phyloP scores from a whole-genome alignment of 495 filamentous ascomycete genomes.

The Coniosporium apollinis region DNA sequence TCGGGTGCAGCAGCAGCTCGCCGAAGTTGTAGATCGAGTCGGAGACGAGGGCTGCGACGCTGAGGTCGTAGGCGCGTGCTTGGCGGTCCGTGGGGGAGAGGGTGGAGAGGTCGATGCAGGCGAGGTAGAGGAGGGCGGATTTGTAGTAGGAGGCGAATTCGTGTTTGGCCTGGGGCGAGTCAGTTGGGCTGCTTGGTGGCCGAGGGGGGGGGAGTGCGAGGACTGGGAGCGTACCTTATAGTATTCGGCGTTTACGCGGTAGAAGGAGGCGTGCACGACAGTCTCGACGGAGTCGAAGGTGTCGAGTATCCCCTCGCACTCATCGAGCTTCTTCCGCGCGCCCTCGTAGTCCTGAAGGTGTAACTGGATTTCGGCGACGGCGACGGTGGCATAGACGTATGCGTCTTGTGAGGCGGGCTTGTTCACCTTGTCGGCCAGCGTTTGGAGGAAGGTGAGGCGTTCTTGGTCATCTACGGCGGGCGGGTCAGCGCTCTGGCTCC shows the following conservation, averaged over 20 bases:
- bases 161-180: conserved; percentile 58
- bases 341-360: conserved; percentile 56
- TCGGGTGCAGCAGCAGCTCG: conserved; percentile 92
- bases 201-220: background rate
- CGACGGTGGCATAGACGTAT: conserved; percentile 81
- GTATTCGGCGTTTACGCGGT: conserved; percentile 87
- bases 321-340: conserved; percentile 70
- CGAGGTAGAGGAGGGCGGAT: conserved; percentile 94
- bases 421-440: conserved; percentile 76
- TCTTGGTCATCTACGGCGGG: conserved; percentile 56
- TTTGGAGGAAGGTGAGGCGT: conserved; percentile 70
- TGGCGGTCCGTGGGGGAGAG: conserved; percentile 56
- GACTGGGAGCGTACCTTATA: conserved; percentile 63
- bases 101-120: conserved; percentile 72
- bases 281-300: conserved; percentile 90
- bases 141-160: conserved; percentile 94
- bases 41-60: conserved; percentile 80
- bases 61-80: conserved; percentile 77
- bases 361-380: conserved; percentile 78
- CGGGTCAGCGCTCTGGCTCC: background rate
- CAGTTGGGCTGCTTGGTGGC: too few species aligned
- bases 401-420: conserved; percentile 88
- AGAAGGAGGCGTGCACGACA: conserved; percentile 91
- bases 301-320: conserved; percentile 75
- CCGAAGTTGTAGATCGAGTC: conserved; percentile 98